Evolutionary conservation across 1,284 basidiomycete species (phyloP).

Genomic region (Ustilago hordei): DNA sequence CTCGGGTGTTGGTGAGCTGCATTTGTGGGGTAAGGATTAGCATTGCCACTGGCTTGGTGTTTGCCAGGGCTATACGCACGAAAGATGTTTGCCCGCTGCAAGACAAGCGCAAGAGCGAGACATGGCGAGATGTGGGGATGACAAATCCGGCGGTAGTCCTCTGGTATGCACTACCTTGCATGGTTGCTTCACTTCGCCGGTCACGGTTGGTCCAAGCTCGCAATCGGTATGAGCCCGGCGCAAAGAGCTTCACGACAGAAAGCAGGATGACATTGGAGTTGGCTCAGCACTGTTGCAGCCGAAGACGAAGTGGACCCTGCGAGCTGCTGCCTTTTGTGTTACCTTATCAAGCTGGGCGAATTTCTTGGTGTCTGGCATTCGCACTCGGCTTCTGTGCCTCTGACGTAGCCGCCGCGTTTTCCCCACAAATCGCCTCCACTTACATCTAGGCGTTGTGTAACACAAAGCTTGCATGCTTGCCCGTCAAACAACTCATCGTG

Average conservation of each 20-base stretch:
- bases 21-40: conserved; percentile 1
- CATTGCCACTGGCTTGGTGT: not conserved
- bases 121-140: conserved; percentile 1
- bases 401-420: conserved; percentile 22
- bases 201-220: not conserved
- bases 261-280: not conserved
- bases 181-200: not conserved
- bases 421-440: conserved; percentile 19
- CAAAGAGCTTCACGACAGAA: not conserved
- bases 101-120: not conserved
- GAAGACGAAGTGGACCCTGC: conserved; percentile 13
- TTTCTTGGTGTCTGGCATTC: conserved; percentile 5
- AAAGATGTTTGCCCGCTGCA: not conserved
- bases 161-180: not conserved
- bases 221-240: too few relatives aligned
- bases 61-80: not conserved
- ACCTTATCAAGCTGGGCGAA: conserved; percentile 22
- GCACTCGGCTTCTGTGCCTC: conserved; percentile 1
- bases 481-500: not conserved
- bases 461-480: not conserved
- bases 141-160: conserved; percentile 1
- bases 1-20: not conserved
- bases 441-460: not conserved
- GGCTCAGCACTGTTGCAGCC: conserved; percentile 5
- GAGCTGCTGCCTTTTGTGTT: conserved; percentile 2